Evolutionary conservation across 805 yeast genomes (phyloP).

Genomic region (Yamadazyma nakazawae): DNA sequence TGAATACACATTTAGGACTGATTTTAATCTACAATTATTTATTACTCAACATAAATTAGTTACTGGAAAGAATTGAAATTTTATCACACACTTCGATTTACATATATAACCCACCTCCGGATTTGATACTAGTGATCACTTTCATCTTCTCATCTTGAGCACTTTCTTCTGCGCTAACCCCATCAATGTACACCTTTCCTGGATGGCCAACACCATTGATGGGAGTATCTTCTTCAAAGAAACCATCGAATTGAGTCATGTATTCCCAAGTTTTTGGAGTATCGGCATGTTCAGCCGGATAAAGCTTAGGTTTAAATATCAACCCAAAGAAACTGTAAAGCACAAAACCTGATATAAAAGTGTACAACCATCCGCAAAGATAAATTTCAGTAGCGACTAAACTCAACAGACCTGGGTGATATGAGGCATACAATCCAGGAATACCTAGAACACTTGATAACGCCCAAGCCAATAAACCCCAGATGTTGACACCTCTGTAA

Average conservation of each 20-base stretch:
- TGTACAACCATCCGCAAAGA: conserved; percentile 15
- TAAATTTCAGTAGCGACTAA: conserved; percentile 12
- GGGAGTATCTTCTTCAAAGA: conserved; percentile 15
- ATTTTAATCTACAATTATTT: too few relatives aligned
- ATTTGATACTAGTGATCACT: conserved; percentile 14
- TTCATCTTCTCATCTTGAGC: conserved; percentile 12
- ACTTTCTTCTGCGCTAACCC: conserved; percentile 10
- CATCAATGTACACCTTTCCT: conserved; percentile 8
- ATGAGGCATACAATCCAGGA: conserved; percentile 14
- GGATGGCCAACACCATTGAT: conserved; percentile 15
- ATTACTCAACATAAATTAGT: too few relatives aligned
- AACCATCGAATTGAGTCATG: conserved; percentile 16
- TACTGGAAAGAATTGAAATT: too few relatives aligned
- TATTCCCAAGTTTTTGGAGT: conserved; percentile 16
- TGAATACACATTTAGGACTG: too few relatives aligned
- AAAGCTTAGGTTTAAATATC: conserved; percentile 12
- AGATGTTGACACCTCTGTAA: conserved; percentile 13
- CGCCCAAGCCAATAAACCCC: conserved; percentile 15
- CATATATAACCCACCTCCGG: conserved; percentile 13
- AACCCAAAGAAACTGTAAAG: conserved; percentile 11
- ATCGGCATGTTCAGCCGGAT: conserved; percentile 12
- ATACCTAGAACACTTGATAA: conserved; percentile 12
- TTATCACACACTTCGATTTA: too few relatives aligned
- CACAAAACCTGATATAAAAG: conserved; percentile 11
- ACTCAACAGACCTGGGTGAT: conserved; percentile 10